Conservation (phyloP, 139 green algal genomes). For the Auxenochlorella pyrenoidosa region DNA sequence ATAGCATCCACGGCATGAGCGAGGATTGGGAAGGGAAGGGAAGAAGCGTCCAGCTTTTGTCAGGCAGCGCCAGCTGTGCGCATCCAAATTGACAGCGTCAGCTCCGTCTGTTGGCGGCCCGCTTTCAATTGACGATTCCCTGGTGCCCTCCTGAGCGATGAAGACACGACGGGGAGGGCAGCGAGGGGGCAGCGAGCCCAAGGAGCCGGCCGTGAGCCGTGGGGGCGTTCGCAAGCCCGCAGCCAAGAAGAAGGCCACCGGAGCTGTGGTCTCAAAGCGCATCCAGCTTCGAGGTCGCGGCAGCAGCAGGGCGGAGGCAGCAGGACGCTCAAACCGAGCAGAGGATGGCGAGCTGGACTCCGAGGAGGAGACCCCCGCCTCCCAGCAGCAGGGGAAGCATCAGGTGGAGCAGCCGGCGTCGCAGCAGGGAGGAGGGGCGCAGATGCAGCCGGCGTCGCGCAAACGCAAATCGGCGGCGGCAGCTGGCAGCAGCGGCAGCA, state of each 20-base stretch:
- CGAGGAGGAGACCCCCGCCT: neutral
- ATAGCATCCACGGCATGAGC: no score
- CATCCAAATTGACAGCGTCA: neutral
- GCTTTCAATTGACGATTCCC: neutral
- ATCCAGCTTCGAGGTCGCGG: neutral
- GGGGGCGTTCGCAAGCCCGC: neutral
- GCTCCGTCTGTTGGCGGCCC: neutral
- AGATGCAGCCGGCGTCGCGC: neutral
- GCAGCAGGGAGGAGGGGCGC: neutral
- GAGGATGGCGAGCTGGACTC: neutral
- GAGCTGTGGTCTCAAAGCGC: neutral
- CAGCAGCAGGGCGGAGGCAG: neutral
- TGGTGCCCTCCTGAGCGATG: neutral
- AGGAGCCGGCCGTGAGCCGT: neutral
- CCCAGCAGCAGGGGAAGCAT: neutral
- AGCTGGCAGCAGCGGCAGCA: neutral
- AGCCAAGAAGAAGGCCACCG: neutral
- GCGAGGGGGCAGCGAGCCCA: neutral
- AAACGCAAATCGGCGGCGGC: neutral
- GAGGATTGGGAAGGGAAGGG: no score
- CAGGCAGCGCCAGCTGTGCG: neutral
- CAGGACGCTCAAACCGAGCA: neutral
- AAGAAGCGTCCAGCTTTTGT: neutral
- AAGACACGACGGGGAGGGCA: neutral
- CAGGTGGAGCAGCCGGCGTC: neutral